Base-by-base conservation (phyloP, 139 green algal species). In the Astrephomene gubernaculifera region DNA sequence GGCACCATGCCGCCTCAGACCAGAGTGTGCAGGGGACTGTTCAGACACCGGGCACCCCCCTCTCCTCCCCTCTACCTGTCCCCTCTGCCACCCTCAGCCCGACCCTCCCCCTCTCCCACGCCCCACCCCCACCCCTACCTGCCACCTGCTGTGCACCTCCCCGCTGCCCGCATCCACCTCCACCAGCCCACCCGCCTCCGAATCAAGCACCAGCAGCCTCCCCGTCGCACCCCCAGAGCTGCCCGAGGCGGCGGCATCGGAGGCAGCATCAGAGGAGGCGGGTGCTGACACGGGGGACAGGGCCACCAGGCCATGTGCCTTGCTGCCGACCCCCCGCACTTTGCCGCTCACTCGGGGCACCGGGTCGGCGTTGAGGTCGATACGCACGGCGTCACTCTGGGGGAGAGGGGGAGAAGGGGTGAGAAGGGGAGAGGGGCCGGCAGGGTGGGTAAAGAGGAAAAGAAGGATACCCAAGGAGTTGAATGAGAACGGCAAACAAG, bases 201-300 rank as follows among this genome's bases (percentile, higher is more conserved):
- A 94, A 78, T 96, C 92, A 45, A 97, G 89, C 67, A 93, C 43
- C 12, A 97, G 44, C 25, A 95, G 87, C 29, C n/a, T n/a, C n/a
- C n/a, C n/a, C n/a, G n/a, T n/a, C n/a, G n/a, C 31, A 41, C 54
- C 9, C 86, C 64, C 89, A 87, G 93, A 1, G 79, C 33, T 35
- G n/a, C n/a, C n/a, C n/a, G n/a, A n/a, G n/a, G n/a, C n/a, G n/a
- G n/a, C n/a, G n/a, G n/a, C n/a, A n/a, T n/a, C n/a, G n/a, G n/a
- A n/a, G n/a, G n/a, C n/a, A n/a, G n/a, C n/a, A n/a, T n/a, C n/a
- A n/a, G n/a, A n/a, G n/a, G n/a, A n/a, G n/a, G n/a, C n/a, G n/a
- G 45, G 19, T 12, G 7, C 31, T 53, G n/a, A 35, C 72, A 69
- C n/a, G n/a, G n/a, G n/a, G n/a, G n/a, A n/a, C n/a, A n/a, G n/a